Conservation (phyloP, 768 basidiomycete genomes). For the Leccinum ochraceum region DNA sequence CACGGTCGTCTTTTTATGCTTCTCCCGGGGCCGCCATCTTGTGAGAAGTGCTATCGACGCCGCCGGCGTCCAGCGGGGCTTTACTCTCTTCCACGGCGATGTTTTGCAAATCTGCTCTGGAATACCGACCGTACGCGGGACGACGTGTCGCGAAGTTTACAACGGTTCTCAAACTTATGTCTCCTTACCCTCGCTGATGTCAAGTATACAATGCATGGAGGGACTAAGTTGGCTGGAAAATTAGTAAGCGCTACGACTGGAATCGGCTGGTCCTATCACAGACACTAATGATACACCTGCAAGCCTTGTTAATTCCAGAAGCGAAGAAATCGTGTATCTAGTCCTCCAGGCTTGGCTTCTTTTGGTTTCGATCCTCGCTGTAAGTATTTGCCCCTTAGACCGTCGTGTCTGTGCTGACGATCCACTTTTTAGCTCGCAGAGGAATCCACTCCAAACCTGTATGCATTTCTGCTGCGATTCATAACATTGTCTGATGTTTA, state of each 20-base stretch:
- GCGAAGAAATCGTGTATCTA: slow-evolving; percentile 50
- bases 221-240: slow-evolving; percentile 49
- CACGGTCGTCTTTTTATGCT: slow-evolving; percentile 38
- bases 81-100: slow-evolving; percentile 20
- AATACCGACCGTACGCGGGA: slow-evolving; percentile 35
- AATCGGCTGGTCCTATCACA: neutral
- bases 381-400: slow-evolving; percentile 25
- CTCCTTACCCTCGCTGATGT: neutral
- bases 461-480: slow-evolving; percentile 14
- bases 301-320: slow-evolving; percentile 33
- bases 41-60: slow-evolving; percentile 36
- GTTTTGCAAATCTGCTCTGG: slow-evolving; percentile 39
- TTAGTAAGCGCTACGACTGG: slow-evolving; percentile 35
- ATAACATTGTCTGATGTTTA: neutral
- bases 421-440: slow-evolving; percentile 41
- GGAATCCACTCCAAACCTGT: slow-evolving; percentile 54
- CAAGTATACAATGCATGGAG: slow-evolving; percentile 37
- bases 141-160: slow-evolving; percentile 23
- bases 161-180: slow-evolving; percentile 1
- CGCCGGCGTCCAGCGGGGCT: slow-evolving; percentile 27
- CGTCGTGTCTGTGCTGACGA: neutral
- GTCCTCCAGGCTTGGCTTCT: slow-evolving; percentile 51
- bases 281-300: neutral
- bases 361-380: slow-evolving; percentile 45
- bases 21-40: slow-evolving; percentile 34